A percentile compares a stretch with the other conserved stretches of the same genome.
Evolutionary conservation across 2,329 filamentous ascomycete species (phyloP).

Genomic region (Neonectria hederae): DNA sequence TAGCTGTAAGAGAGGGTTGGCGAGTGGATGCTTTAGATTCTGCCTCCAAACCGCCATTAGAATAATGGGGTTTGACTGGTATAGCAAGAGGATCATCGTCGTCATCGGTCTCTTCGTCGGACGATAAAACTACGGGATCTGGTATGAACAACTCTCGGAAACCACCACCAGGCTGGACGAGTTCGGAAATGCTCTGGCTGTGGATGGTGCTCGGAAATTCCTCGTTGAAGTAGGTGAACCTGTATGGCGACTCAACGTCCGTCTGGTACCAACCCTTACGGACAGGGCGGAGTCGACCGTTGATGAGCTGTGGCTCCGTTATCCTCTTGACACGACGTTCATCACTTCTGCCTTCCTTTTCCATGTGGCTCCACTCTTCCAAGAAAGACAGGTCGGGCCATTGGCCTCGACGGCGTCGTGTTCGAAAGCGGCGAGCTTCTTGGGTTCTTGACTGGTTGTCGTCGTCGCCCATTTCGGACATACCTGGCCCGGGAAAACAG

Average conservation of each 20-base stretch:
- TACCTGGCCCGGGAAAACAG: slow-evolving; percentile 79
- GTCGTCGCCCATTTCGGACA: slow-evolving; percentile 85
- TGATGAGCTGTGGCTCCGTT: slow-evolving; percentile 91
- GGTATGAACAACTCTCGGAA: slow-evolving; percentile 93
- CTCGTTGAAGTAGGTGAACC: slow-evolving; percentile 99
- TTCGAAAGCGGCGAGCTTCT: slow-evolving; percentile 46
- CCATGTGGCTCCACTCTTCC: slow-evolving; percentile 89
- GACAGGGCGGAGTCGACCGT: slow-evolving; percentile 84
- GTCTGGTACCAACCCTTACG: slow-evolving; percentile 84
- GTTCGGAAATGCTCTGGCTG: slow-evolving; percentile 91
- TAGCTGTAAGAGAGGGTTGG: slow-evolving; percentile 54
- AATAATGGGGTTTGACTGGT: slow-evolving; percentile 38
- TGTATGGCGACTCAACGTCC: slow-evolving; percentile 89
- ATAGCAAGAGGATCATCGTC: slow-evolving; percentile 52
- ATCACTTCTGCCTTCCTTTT: slow-evolving; percentile 85
- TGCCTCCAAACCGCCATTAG: slow-evolving; percentile 43
- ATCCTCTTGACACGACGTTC: slow-evolving; percentile 89
- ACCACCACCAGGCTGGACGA: slow-evolving; percentile 83
- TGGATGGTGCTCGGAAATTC: slow-evolving; percentile 96
- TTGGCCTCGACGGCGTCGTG: slow-evolving; percentile 71
- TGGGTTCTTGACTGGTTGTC: slow-evolving; percentile 64
- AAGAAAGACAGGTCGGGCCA: slow-evolving; percentile 89
- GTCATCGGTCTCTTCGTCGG: slow-evolving; percentile 76
- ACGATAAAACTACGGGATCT: slow-evolving; percentile 78
- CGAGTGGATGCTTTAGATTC: slow-evolving; percentile 58